These are phyloP conservation scores for Azolla pinnata DNA, from an alignment of 75 land plant species.

Conservation along the genomic window DNA sequence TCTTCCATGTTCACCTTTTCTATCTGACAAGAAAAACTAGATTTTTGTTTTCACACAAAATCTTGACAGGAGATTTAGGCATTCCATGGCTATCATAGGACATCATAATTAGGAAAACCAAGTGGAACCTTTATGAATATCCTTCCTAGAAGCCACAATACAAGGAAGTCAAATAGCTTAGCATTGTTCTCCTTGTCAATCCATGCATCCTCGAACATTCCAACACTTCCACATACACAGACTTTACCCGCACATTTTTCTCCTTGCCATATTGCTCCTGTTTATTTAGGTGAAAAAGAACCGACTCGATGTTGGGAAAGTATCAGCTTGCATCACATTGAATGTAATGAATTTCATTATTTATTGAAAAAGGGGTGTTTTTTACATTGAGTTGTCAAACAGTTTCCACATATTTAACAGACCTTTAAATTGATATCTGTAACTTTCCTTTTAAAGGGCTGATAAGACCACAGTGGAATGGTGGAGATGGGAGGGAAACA, in stretches of 20 bases:
- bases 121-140: slow-evolving; percentile 16
- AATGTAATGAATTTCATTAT: too few species aligned
- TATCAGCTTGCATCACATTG: too few species aligned
- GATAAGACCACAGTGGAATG: too few species aligned
- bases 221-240: slow-evolving; percentile 26
- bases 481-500: too few species aligned
- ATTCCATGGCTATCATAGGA: background rate
- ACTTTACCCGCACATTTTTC: slow-evolving; percentile 12
- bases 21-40: slow-evolving; percentile 5
- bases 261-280: slow-evolving; percentile 32
- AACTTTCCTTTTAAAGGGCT: too few species aligned
- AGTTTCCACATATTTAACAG: too few species aligned
- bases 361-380: too few species aligned
- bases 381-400: too few species aligned
- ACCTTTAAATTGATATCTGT: too few species aligned
- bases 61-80: background rate
- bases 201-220: slow-evolving; percentile 33
- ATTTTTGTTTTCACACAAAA: slow-evolving; percentile 1
- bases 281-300: background rate
- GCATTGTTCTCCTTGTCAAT: slow-evolving; percentile 35
- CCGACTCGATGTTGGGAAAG: too few species aligned
- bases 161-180: slow-evolving; percentile 17
- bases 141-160: slow-evolving; percentile 17
- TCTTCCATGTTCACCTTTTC: slow-evolving; percentile 21
- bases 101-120: background rate